Base-by-base conservation (phyloP, 495 filamentous ascomycete species). In the Aspergillus coremiiformis region DNA sequence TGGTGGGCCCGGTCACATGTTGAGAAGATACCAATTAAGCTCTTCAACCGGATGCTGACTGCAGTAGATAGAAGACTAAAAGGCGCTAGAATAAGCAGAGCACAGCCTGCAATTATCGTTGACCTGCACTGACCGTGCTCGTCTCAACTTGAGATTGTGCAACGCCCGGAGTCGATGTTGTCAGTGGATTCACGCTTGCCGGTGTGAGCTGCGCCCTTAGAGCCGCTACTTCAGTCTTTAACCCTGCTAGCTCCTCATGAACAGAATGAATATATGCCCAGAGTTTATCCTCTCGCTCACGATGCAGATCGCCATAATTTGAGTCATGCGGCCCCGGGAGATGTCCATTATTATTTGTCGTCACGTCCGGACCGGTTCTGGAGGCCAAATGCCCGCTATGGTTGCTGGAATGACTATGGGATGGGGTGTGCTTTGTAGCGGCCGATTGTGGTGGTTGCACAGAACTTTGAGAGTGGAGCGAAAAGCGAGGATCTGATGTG, bases 231-330 rank as follows among this genome's bases (percentile, higher is more conserved):
- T 76, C 73, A n/a, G 64, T 57, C 42, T 63, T 69, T 24, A 76
- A 45, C 2, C 62, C 61, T 5, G 49, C 58, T 39, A 76, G 30
- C 41, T 76, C 73, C 4, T 74, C 70, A 42, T 73, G 67, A 35
- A 76, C 66, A 8, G 67, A 67, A 14, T 69, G 70, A 29, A 76
- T 68, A 50, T 75, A 74, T 19, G 65, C 56, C 74, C 75, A 77
- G 8, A 79, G 53, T 41, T 71, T 73, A 26, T 72, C 71, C 21
- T 63, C 64, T 7, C 60, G 57, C 14, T 64, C 64, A 11, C 61
- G 61, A 44, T 44, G 56, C n/a, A 63, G 66, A 19, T 75, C 71
- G 4, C 62, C 44, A 23, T 64, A 57, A 35, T 46, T 59, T 22
- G 65, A 44, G 24, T 70, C 68, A 46, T 58, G 52, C 14, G 45